Conservation (phyloP, 495 filamentous ascomycete species). For the Penicillium dipodomyicola region DNA sequence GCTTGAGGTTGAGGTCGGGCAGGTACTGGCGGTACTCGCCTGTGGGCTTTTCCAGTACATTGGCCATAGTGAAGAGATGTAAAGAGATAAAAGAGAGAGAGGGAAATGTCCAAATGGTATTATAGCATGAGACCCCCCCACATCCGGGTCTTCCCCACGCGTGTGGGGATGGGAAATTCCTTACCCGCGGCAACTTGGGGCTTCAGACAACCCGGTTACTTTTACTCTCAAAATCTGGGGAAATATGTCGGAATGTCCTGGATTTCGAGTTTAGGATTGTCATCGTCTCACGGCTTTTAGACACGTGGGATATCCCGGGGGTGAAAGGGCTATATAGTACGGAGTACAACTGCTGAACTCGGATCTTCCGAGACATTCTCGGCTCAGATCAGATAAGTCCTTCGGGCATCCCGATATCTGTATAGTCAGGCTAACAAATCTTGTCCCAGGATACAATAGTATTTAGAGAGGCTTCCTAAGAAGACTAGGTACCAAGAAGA, state of each 20-base stretch:
- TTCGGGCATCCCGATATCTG: too few species aligned
- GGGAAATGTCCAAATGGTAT: constrained; percentile 4
- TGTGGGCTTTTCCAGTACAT: constrained; percentile 27
- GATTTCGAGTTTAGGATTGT: not conserved
- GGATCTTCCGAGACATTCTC: constrained; percentile 25
- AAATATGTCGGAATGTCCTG: not conserved
- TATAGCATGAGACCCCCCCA: constrained; percentile 28
- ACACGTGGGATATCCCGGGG: not conserved
- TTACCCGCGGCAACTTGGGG: constrained; percentile 21
- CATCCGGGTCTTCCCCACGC: constrained; percentile 25
- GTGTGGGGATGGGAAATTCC: constrained; percentile 28
- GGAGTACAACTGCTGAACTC: constrained; percentile 7
- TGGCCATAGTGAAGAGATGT: not conserved
- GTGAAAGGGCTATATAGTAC: too few species aligned
- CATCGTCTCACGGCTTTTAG: not conserved
- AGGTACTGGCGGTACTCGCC: constrained; percentile 57
- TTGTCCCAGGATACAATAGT: too few species aligned
- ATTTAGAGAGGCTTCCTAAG: too few species aligned
- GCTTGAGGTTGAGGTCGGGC: constrained; percentile 56
- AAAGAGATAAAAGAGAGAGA: not conserved
- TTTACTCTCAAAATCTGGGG: not conserved
- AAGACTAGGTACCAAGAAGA: too few species aligned
- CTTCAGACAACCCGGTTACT: constrained; percentile 5
- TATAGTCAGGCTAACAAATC: too few species aligned
- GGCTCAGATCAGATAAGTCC: too few species aligned